phyloP scores from a whole-genome alignment of 805 yeast genomes.

The Wickerhamomyces rabaulensis region DNA sequence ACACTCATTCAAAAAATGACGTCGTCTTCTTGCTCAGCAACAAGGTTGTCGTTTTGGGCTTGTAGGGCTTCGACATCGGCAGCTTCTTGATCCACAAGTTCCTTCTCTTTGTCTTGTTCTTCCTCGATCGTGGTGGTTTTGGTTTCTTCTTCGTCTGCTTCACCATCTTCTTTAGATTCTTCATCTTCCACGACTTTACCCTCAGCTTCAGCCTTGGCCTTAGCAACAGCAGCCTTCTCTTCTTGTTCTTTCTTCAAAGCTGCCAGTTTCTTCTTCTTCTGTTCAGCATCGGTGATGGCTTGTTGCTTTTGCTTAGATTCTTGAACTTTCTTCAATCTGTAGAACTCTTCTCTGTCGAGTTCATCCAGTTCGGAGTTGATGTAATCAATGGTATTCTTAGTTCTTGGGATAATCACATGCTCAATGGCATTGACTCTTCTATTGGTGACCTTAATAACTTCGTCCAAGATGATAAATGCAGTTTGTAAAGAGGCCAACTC shows the following conservation, averaged over 20 bases:
- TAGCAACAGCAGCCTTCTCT: constrained; percentile 13
- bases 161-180: not conserved
- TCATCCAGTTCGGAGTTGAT: constrained; percentile 96
- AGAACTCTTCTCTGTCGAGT: constrained; percentile 96
- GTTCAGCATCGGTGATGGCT: constrained; percentile 24
- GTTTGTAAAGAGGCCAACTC: constrained; percentile 95
- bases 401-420: constrained; percentile 95
- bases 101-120: not conserved
- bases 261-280: constrained; percentile 25
- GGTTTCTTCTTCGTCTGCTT: not conserved
- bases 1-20: constrained; percentile 33
- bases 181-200: constrained; percentile 5
- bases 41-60: constrained; percentile 19
- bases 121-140: not conserved
- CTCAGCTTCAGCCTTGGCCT: constrained; percentile 13
- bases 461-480: constrained; percentile 93
- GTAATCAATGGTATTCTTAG: constrained; percentile 88
- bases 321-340: constrained; percentile 84
- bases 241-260: constrained; percentile 21
- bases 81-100: constrained; percentile 11
- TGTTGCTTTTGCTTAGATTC: constrained; percentile 26
- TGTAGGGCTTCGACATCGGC: constrained; percentile 3
- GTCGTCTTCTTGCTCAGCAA: constrained; percentile 39
- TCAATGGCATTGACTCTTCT: constrained; percentile 98
- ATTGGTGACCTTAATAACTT: constrained; percentile 95